These are phyloP conservation scores for Cylindrotheca closterium DNA, from an alignment of 108 stramenopile species.

Conservation along the genomic window DNA sequence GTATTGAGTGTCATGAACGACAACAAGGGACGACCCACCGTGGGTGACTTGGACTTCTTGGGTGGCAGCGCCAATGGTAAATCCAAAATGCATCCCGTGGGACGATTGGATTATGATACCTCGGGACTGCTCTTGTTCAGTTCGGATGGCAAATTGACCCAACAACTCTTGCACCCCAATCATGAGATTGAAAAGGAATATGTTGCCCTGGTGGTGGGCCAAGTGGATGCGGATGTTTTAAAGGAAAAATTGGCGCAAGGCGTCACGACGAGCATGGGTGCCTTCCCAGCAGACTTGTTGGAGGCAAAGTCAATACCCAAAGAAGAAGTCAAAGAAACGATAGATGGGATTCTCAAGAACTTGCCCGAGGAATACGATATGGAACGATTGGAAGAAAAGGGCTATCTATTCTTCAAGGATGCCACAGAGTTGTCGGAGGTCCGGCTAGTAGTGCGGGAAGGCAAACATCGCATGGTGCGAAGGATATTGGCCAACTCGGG, in stretches of 20 bases:
- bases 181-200: slow-evolving; percentile 80
- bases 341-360: slow-evolving; percentile 32
- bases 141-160: slow-evolving; percentile 71
- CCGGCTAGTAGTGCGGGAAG: slow-evolving; percentile 71
- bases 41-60: slow-evolving; percentile 27
- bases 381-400: slow-evolving; percentile 36
- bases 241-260: slow-evolving; percentile 49
- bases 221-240: slow-evolving; percentile 49
- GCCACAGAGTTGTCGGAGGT: slow-evolving; percentile 53
- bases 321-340: slow-evolving; percentile 31
- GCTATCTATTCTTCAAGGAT: slow-evolving; percentile 39
- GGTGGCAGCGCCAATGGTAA: too few species aligned
- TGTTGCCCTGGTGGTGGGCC: slow-evolving; percentile 67
- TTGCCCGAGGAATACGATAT: slow-evolving; percentile 45
- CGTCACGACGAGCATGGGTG: slow-evolving; percentile 66
- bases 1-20: slow-evolving; percentile 75
- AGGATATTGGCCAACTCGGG: slow-evolving; percentile 82
- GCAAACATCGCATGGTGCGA: slow-evolving; percentile 87
- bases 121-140: slow-evolving; percentile 80
- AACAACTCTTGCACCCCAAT: slow-evolving; percentile 75
- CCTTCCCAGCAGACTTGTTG: slow-evolving; percentile 55
- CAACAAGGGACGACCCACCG: slow-evolving; percentile 47
- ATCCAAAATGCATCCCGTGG: slow-evolving; percentile 86
- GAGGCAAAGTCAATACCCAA: slow-evolving; percentile 31
- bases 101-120: slow-evolving; percentile 85